These are phyloP conservation scores for Vitis rotundifolia DNA, from an alignment of 164 flowering plant species.

Conservation along the genomic window DNA sequence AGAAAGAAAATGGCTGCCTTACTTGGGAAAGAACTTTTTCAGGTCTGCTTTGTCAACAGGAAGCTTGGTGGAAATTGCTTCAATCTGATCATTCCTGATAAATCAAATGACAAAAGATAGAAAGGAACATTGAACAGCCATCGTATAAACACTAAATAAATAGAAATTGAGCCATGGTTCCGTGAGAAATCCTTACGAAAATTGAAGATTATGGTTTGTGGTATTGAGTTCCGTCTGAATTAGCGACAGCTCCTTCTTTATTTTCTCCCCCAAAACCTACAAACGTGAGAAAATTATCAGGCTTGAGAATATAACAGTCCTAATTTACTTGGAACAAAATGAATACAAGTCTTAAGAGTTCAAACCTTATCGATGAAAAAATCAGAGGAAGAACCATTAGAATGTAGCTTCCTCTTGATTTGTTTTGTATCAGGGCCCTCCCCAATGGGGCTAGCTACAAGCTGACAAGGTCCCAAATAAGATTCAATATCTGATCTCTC, in stretches of 20 bases:
- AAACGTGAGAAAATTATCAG: constrained; percentile 1
- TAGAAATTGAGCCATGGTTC: neutral
- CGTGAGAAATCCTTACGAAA: constrained; percentile 49
- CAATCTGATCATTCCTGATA: constrained; percentile 72
- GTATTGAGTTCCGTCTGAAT: constrained; percentile 62
- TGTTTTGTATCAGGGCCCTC: constrained; percentile 68
- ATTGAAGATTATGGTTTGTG: constrained; percentile 47
- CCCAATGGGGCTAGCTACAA: constrained; percentile 48
- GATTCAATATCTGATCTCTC: constrained; percentile 49
- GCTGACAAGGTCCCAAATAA: constrained; percentile 25
- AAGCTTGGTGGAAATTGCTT: constrained; percentile 76
- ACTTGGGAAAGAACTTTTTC: constrained; percentile 81
- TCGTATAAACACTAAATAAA: neutral
- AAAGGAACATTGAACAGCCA: neutral
- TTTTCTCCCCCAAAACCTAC: constrained; percentile 78
- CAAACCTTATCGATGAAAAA: constrained; percentile 83
- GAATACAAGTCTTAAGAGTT: neutral
- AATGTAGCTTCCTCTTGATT: constrained; percentile 68
- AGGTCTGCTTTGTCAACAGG: constrained; percentile 82
- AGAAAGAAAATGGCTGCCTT: constrained; percentile 15
- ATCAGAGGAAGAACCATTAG: constrained; percentile 73
- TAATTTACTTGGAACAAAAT: neutral
- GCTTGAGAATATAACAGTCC: neutral
- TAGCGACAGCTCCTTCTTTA: constrained; percentile 71
- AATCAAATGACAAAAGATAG: neutral